phyloP scores from a whole-genome alignment of 441 rosid species.

The Pelargonium myrrhifolium region DNA sequence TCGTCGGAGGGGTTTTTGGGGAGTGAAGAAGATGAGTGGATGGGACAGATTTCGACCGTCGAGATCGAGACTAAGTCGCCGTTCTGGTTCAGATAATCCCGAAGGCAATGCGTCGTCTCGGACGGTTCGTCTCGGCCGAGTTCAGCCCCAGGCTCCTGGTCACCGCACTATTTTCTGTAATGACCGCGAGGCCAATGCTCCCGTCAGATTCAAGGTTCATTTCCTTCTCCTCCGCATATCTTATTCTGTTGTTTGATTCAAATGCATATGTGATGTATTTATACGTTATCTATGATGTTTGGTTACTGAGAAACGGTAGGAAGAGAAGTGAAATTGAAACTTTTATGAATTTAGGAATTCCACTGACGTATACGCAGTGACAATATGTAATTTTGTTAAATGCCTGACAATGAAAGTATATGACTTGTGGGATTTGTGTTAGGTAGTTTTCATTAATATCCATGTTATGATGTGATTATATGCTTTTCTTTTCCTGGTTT shows the following conservation, averaged over 20 bases:
- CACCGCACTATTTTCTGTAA: conserved; percentile 3
- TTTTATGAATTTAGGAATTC: neutral
- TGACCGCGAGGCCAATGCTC: conserved; percentile 6
- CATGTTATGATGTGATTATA: neutral
- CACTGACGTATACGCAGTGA: neutral
- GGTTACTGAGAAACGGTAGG: neutral
- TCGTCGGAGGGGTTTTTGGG: neutral
- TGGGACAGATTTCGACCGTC: conserved; percentile 1
- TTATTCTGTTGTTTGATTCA: neutral
- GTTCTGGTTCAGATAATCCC: neutral
- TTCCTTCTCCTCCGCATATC: neutral
- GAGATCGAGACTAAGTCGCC: conserved; percentile 2
- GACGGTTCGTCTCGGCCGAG: conserved; percentile 7
- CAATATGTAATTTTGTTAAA: neutral
- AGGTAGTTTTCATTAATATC: neutral
- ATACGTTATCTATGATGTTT: neutral
- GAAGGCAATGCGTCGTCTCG: conserved; percentile 8
- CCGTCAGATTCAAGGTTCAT: conserved; percentile 6
- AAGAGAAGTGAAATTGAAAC: neutral
- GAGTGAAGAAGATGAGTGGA: conserved; percentile 1
- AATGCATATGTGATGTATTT: neutral
- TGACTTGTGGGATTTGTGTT: neutral
- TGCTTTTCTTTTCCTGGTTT: neutral
- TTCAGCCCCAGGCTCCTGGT: conserved; percentile 10
- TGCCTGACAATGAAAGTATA: neutral